phyloP scores from a whole-genome alignment of 768 basidiomycete species.

The Lyophyllum decastes region DNA sequence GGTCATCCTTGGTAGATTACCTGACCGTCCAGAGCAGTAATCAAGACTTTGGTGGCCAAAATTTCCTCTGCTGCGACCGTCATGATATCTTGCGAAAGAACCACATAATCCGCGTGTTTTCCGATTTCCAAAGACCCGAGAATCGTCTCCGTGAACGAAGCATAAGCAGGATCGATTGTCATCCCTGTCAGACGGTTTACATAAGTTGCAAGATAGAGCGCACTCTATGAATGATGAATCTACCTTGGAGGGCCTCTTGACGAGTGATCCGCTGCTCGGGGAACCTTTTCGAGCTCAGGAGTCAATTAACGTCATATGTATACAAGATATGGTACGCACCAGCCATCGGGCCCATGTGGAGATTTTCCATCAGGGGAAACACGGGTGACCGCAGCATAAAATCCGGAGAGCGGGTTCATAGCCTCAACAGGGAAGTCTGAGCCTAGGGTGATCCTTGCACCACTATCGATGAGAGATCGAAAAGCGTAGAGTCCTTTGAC shows the following conservation, averaged over 20 bases:
- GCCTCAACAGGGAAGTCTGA: constrained; percentile 91
- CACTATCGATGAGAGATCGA: constrained; percentile 65
- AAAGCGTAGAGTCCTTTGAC: constrained; percentile 89
- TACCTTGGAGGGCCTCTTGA: constrained; percentile 74
- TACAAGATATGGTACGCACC: constrained; percentile 48
- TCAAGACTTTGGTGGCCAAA: constrained; percentile 64
- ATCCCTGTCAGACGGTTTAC: constrained; percentile 51
- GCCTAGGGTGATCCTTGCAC: constrained; percentile 74
- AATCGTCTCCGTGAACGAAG: constrained; percentile 72
- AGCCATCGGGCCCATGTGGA: constrained; percentile 82
- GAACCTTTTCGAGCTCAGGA: constrained; percentile 54
- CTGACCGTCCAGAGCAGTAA: constrained; percentile 79
- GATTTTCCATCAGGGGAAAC: constrained; percentile 68
- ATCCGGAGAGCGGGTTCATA: constrained; percentile 80
- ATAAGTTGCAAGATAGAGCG: neutral
- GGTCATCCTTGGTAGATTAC: constrained; percentile 36
- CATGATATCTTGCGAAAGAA: constrained; percentile 86
- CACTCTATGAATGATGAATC: neutral
- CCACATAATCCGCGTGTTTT: constrained; percentile 84
- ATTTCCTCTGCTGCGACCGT: constrained; percentile 56
- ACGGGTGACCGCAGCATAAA: constrained; percentile 87
- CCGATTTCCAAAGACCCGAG: constrained; percentile 80
- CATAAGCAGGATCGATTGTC: constrained; percentile 87
- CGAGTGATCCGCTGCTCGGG: constrained; percentile 78
- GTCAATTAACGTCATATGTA: neutral